Conservation (phyloP, 148 eudicot species). For the Rhododendron molle region DNA sequence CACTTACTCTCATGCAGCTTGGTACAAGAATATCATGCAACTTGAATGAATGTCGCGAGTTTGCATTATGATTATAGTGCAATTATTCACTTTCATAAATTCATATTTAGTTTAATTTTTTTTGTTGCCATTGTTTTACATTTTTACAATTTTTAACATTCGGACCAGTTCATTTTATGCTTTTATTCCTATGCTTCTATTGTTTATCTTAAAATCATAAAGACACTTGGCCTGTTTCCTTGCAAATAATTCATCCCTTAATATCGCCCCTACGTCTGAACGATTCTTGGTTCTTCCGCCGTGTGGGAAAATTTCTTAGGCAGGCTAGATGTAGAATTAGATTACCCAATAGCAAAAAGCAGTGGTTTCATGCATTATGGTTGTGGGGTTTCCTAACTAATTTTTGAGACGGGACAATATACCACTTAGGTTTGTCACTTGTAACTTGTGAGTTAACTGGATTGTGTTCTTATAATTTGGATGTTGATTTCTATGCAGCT, state of each 20-base stretch:
- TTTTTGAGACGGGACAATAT: neutral
- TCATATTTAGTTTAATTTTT: neutral
- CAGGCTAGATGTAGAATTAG: neutral
- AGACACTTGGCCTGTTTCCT: neutral
- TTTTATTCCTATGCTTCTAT: neutral
- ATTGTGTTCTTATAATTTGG: conserved; percentile 4
- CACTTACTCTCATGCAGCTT: neutral
- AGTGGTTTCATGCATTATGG: neutral
- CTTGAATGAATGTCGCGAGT: neutral
- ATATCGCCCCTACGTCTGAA: neutral
- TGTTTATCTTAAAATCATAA: neutral
- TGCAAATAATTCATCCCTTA: neutral
- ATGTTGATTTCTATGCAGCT: conserved; percentile 50
- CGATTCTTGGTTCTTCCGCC: neutral
- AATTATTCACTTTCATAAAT: neutral
- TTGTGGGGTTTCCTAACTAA: too few species aligned
- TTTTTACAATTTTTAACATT: neutral
- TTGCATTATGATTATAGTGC: neutral
- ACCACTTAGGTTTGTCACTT: neutral
- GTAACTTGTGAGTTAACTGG: neutral
- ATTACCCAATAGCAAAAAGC: neutral
- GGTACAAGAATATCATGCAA: neutral
- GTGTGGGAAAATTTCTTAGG: neutral
- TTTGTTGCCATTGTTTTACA: neutral
- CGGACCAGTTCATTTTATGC: neutral